Conservation (phyloP, 352 stramenopile species). For the Peronospora farinosa region DNA sequence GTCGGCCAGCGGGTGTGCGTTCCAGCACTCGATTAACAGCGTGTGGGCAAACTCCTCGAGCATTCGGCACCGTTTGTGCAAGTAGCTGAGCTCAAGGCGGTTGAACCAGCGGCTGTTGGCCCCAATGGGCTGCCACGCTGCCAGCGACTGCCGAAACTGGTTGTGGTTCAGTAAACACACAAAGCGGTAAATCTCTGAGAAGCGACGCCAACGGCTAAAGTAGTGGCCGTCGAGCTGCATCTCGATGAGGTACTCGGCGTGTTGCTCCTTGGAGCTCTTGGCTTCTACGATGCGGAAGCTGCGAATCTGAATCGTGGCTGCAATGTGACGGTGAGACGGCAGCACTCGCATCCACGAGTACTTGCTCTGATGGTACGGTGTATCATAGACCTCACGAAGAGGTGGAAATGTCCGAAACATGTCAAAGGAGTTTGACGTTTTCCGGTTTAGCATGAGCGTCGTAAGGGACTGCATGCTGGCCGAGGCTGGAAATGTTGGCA, state of each 20-base stretch:
- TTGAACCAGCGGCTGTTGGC: slow-evolving; percentile 73
- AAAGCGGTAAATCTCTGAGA: slow-evolving; percentile 66
- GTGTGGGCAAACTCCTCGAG: slow-evolving; percentile 73
- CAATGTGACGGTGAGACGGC: slow-evolving; percentile 67
- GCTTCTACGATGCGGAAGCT: slow-evolving; percentile 78
- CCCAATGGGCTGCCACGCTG: slow-evolving; percentile 53
- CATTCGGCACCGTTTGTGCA: slow-evolving; percentile 71
- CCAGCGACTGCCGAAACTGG: slow-evolving; percentile 50
- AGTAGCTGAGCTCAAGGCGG: slow-evolving; percentile 73
- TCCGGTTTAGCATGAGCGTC: slow-evolving; percentile 48
- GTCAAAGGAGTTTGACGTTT: slow-evolving; percentile 62
- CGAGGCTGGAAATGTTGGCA: slow-evolving; percentile 28
- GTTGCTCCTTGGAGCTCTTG: slow-evolving; percentile 38
- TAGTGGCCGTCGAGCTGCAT: slow-evolving; percentile 68
- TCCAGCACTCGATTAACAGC: slow-evolving; percentile 66
- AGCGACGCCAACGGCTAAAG: slow-evolving; percentile 69
- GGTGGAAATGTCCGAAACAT: slow-evolving; percentile 67
- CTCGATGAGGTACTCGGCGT: slow-evolving; percentile 80
- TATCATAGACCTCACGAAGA: slow-evolving; percentile 48
- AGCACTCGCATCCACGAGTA: slow-evolving; percentile 60
- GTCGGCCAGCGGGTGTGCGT: slow-evolving; percentile 63
- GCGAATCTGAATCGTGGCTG: slow-evolving; percentile 72
- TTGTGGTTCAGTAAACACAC: slow-evolving; percentile 43
- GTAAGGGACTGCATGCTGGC: slow-evolving; percentile 17
- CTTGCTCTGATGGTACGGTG: slow-evolving; percentile 51